Conservation (phyloP, 805 yeast genomes). For the Yarrowia yakushimensis region DNA sequence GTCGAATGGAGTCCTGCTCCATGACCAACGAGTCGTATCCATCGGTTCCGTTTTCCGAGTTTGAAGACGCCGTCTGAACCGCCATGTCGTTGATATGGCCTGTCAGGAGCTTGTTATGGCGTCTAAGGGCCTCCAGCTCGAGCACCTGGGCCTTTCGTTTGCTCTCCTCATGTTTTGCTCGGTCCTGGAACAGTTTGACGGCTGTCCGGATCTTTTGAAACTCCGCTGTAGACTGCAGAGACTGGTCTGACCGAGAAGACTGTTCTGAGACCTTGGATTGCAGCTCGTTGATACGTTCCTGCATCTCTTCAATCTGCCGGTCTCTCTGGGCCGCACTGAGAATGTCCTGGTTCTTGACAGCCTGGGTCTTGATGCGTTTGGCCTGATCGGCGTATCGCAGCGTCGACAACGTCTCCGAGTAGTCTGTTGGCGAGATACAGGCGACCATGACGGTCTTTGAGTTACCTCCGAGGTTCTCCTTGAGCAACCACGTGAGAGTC, state of each 20-base stretch:
- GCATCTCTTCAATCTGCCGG: slow-evolving; percentile 41
- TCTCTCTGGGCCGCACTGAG: slow-evolving; percentile 41
- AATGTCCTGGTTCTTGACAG: slow-evolving; percentile 49
- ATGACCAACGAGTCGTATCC: not conserved
- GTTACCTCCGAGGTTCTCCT: slow-evolving; percentile 76
- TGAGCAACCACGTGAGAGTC: slow-evolving; percentile 65
- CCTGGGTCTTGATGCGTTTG: slow-evolving; percentile 61
- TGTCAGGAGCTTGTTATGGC: slow-evolving; percentile 31
- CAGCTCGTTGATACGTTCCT: slow-evolving; percentile 39
- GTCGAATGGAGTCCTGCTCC: slow-evolving; percentile 31
- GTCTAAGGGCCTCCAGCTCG: slow-evolving; percentile 30
- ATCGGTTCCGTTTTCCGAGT: not conserved
- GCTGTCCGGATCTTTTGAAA: slow-evolving; percentile 30
- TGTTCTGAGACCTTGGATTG: slow-evolving; percentile 27
- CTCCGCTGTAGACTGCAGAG: slow-evolving; percentile 2
- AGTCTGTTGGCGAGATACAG: slow-evolving; percentile 75
- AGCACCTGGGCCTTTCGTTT: slow-evolving; percentile 31
- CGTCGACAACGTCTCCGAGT: slow-evolving; percentile 73
- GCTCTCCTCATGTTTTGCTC: slow-evolving; percentile 33
- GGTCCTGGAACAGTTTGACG: slow-evolving; percentile 36
- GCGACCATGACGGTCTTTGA: slow-evolving; percentile 89
- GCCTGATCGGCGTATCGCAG: slow-evolving; percentile 76
- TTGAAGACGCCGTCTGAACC: not conserved
- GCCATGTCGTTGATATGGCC: slow-evolving; percentile 28
- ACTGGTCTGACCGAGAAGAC: not conserved